A percentile compares a stretch with the other conserved stretches of the same genome.
phyloP scores from a whole-genome alignment of 352 stramenopile species.

The Globisporangium okanoganense region DNA sequence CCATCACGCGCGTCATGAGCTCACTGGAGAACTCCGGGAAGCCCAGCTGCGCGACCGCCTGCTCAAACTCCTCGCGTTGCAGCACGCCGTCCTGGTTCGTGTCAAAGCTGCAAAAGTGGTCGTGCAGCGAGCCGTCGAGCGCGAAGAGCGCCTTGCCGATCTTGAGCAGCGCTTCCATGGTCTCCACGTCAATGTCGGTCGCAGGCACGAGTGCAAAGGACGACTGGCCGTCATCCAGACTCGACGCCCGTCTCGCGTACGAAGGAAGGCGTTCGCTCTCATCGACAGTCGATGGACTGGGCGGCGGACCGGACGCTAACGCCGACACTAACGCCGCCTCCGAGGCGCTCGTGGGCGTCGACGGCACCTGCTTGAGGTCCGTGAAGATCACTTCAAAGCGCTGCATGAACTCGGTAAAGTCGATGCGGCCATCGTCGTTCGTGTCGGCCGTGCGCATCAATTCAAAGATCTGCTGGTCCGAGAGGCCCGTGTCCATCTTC shows the following conservation, averaged over 20 bases:
- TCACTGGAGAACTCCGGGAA: conserved; percentile 46
- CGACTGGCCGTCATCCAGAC: conserved; percentile 46
- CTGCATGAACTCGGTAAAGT: conserved; percentile 89
- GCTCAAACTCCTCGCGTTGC: conserved; percentile 70
- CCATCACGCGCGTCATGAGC: conserved; percentile 75
- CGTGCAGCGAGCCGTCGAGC: conserved; percentile 66
- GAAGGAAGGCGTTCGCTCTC: conserved; percentile 20
- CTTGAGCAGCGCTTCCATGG: conserved; percentile 72
- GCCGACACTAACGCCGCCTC: conserved; percentile 4
- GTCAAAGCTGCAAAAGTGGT: conserved; percentile 84
- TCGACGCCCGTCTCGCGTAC: conserved; percentile 54
- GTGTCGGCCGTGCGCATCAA: conserved; percentile 92
- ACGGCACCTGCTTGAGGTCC: conserved; percentile 38
- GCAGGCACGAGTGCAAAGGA: conserved; percentile 51
- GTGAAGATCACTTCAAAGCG: conserved; percentile 93
- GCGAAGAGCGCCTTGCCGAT: conserved; percentile 78
- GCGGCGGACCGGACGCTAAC: conserved; percentile 1
- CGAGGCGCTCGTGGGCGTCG: conserved; percentile 17
- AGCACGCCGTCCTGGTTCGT: conserved; percentile 83
- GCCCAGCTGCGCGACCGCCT: conserved; percentile 61
- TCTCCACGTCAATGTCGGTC: conserved; percentile 73
- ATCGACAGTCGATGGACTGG: conserved; percentile 23
- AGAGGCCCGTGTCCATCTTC: conserved; percentile 90
- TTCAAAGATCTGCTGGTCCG: conserved; percentile 90
- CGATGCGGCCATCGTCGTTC: conserved; percentile 90